These are phyloP conservation scores for Suhomyces sp. DNA, from an alignment of 805 yeast genomes.

Conservation along the genomic window DNA sequence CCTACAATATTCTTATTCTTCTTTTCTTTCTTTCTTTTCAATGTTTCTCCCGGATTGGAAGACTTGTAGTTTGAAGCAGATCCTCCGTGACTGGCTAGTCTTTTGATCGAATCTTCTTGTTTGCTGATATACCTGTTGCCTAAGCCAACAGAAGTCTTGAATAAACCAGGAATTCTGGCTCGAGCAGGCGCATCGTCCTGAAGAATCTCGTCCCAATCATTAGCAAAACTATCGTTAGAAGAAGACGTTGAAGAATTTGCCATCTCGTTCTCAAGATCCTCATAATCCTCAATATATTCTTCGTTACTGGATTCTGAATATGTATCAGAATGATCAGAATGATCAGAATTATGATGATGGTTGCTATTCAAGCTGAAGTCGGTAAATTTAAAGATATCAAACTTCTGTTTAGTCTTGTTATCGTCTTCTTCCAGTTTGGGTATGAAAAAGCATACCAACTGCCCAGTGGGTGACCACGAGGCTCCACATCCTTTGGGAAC, in stretches of 20 bases:
- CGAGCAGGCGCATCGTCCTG: conserved; percentile 54
- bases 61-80: conserved; percentile 35
- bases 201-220: conserved; percentile 67
- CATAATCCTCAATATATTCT: conserved; percentile 8
- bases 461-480: conserved; percentile 76
- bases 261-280: conserved; percentile 20
- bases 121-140: conserved; percentile 28
- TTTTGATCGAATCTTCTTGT: conserved; percentile 26
- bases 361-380: conserved; percentile 40
- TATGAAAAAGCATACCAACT: conserved; percentile 77
- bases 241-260: conserved; percentile 5
- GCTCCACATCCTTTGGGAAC: conserved; percentile 95
- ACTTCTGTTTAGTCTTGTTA: conserved; percentile 44
- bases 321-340: conserved; percentile 7
- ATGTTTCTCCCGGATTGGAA: conserved; percentile 37
- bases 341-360: conserved; percentile 15
- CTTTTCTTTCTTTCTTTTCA: conserved; percentile 21
- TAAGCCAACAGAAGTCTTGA: conserved; percentile 40
- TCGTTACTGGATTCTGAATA: conserved; percentile 14
- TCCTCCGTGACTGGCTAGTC: conserved; percentile 39
- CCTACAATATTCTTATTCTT: conserved; percentile 54
- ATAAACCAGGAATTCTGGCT: conserved; percentile 51
- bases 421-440: conserved; percentile 41
- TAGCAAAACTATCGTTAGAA: conserved; percentile 59
- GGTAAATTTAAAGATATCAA: conserved; percentile 42